phyloP scores from a whole-genome alignment of 345 rosid genomes.

The Camelina hispida region DNA sequence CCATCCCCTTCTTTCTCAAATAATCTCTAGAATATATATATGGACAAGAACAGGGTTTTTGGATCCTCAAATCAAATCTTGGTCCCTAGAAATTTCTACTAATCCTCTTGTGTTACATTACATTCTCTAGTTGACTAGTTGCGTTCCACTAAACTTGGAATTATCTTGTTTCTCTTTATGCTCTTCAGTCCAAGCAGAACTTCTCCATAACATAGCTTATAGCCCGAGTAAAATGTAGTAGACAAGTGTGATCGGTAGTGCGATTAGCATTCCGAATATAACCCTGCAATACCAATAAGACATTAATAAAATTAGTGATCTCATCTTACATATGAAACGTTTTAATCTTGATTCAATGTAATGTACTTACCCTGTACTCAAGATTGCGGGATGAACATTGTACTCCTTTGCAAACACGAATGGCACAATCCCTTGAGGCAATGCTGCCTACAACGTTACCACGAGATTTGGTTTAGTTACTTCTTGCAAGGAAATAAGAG shows the following conservation, averaged over 20 bases:
- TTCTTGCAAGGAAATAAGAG: background rate
- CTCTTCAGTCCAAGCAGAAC: background rate
- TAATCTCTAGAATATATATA: background rate
- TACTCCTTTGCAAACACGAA: constrained; percentile 88
- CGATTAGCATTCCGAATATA: constrained; percentile 76
- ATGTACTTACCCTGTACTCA: constrained; percentile 71
- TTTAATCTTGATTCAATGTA: background rate
- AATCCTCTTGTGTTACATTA: constrained; percentile 28
- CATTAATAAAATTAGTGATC: constrained; percentile 5
- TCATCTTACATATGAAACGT: background rate
- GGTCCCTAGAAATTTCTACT: constrained; percentile 4
- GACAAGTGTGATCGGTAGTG: constrained; percentile 73
- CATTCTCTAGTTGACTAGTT: constrained; percentile 23
- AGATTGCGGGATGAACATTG: constrained; percentile 79
- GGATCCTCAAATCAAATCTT: constrained; percentile 34
- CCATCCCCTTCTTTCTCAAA: background rate
- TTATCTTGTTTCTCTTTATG: background rate
- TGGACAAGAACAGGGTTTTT: constrained; percentile 11
- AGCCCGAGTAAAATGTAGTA: constrained; percentile 75
- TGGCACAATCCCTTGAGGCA: constrained; percentile 89
- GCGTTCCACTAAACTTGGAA: constrained; percentile 23
- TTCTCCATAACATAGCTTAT: constrained; percentile 37
- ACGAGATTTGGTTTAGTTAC: background rate
- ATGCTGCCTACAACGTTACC: constrained; percentile 59
- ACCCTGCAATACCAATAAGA: constrained; percentile 54